Conservation (phyloP, 805 yeast genomes). For the Ogataea minuta region DNA sequence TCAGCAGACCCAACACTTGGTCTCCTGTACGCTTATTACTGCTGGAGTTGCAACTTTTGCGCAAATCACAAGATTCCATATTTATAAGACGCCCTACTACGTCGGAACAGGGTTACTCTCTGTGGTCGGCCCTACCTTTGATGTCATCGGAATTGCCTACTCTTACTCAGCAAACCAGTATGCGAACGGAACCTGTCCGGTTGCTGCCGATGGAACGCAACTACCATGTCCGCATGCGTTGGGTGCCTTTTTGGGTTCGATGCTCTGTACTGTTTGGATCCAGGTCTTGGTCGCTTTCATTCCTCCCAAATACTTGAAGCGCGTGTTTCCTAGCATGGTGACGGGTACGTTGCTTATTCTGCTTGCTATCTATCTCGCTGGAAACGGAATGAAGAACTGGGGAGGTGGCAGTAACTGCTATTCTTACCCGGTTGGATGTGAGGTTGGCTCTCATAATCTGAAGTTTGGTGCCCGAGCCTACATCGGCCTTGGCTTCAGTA, state of each 20-base stretch:
- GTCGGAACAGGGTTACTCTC: conserved; percentile 79
- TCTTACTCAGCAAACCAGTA: conserved; percentile 71
- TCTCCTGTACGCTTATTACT: conserved; percentile 63
- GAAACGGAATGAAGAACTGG: conserved; percentile 72
- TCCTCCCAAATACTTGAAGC: conserved; percentile 62
- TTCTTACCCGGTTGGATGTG: conserved; percentile 39
- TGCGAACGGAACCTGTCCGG: conserved; percentile 55
- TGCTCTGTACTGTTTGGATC: conserved; percentile 62
- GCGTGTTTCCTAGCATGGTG: conserved; percentile 73
- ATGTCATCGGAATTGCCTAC: conserved; percentile 69
- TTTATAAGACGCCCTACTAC: conserved; percentile 60
- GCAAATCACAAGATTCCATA: conserved; percentile 71
- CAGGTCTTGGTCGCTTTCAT: conserved; percentile 65
- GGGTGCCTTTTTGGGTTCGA: conserved; percentile 71
- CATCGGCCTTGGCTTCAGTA: conserved; percentile 75
- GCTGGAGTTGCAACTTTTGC: conserved; percentile 61
- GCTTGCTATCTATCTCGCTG: conserved; percentile 63
- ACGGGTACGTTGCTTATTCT: conserved; percentile 84
- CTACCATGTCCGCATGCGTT: conserved; percentile 79
- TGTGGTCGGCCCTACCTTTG: conserved; percentile 81
- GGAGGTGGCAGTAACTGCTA: conserved; percentile 74
- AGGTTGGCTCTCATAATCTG: conserved; percentile 44
- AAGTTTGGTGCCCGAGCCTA: conserved; percentile 75
- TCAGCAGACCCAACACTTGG: conserved; percentile 50
- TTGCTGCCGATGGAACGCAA: conserved; percentile 53